Evolutionary conservation across 2,329 filamentous ascomycete genomes (phyloP), one percentile per base, ranked within the genome.

Genomic region (Parafenestella ontariensis): DNA sequence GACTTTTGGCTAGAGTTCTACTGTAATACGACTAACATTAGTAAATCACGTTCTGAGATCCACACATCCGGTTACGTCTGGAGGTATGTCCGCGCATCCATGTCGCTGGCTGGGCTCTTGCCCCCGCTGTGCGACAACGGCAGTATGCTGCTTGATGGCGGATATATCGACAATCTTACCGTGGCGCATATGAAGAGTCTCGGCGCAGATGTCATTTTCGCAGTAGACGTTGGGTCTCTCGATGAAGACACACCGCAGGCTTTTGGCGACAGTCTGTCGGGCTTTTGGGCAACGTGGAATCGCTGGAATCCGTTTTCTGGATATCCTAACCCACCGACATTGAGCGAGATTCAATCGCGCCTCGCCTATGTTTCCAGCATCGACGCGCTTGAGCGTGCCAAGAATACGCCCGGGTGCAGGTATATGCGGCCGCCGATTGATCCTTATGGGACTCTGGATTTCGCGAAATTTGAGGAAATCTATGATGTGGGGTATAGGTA

Each of bases 1-100:
- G 95, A 99, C 75, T 99, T 98, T 70, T 99, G 95, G 95, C 85
- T 99, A 10, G 92, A 96, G 65, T 99, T 92, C 74, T 99, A 99
- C 79, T 99, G 96, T 83, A 99, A 99, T 77, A 98, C 95, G 0
- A 99, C 96, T 33, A 99, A 98, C 76, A 98, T 99, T 77, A 96
- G 90, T 79, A 96, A 96, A 76, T 95, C 90, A 57, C 86, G 94
- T 18, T 87, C 87, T 3, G 95, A 99, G 73, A 93, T 96, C 62
- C 95, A 99, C 76, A 97, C 92, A 0, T 95, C 90, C 56, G 95
- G 95, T 13, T 99, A 99, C 70, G 94, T 95, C 0, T 99, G 95
- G 95, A 87, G 96, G 37, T 99, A 99, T 69, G 91, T 99, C 21
- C 86, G 95, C 41, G 95, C 95, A 0, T 96, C 92, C 10, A 99